Percentiles rank a stretch among this genome's conserved stretches.
Conservation (phyloP, 2,329 filamentous ascomycete species). For the Pseudogymnoascus sp. region DNA sequence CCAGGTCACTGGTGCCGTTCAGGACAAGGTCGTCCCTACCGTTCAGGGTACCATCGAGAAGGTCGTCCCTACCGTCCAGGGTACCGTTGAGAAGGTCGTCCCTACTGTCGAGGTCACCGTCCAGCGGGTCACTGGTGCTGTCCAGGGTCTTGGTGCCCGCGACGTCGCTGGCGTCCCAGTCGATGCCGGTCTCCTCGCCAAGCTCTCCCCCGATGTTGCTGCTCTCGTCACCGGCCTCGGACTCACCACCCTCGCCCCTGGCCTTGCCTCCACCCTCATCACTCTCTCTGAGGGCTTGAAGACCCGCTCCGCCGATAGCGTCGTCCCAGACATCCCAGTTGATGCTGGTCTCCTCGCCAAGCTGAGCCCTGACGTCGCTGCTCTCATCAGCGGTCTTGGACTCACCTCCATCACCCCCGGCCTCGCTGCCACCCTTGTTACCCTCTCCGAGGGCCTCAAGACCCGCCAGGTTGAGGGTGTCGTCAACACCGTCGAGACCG, state of each 20-base stretch:
- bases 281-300: not conserved
- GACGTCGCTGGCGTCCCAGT: not conserved
- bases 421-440: not conserved
- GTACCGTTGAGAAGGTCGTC: not conserved
- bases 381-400: not conserved
- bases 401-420: not conserved
- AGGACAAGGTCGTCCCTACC: not conserved
- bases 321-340: not conserved
- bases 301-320: not conserved
- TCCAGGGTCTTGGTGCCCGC: not conserved
- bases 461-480: not conserved
- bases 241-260: not conserved
- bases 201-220: not conserved
- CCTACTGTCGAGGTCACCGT: not conserved
- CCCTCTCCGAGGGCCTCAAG: constrained; percentile 1
- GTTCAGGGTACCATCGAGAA: not conserved
- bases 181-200: not conserved
- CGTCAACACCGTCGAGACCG: not conserved
- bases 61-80: not conserved
- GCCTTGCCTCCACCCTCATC: not conserved
- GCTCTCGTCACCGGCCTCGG: not conserved
- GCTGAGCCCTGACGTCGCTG: not conserved
- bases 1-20: not conserved
- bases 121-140: not conserved
- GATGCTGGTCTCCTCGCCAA: not conserved